Evolutionary conservation across 2,329 filamentous ascomycete genomes (phyloP).

Genomic region (Cryphonectria carpinicola): DNA sequence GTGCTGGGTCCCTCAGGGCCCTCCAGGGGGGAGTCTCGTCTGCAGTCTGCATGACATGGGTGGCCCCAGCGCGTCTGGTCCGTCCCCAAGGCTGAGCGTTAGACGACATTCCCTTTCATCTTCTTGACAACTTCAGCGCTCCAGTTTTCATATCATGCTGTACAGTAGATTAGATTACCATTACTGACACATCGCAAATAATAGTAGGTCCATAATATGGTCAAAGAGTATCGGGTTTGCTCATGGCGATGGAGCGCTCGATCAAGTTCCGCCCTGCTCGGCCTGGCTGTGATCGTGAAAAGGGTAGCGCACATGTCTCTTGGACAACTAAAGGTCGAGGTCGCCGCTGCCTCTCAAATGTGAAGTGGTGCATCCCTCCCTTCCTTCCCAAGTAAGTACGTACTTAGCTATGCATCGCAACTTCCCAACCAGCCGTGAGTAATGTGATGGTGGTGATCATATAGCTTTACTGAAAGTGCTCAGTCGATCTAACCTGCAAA

Average conservation of each 20-base stretch:
- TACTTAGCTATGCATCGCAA: not conserved
- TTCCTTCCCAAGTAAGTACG: not conserved
- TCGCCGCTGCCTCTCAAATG: not conserved
- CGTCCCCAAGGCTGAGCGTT: not conserved
- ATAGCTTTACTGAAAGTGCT: not conserved
- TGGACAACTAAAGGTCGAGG: not conserved
- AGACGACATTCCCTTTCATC: conserved; percentile 7
- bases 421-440: not conserved
- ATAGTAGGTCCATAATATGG: not conserved
- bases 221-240: not conserved
- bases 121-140: not conserved
- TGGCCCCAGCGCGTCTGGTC: not conserved
- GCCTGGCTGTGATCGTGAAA: not conserved
- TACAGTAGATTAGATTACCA: not conserved
- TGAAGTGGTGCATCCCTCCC: not conserved
- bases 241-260: not conserved
- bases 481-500: not conserved
- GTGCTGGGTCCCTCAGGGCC: not conserved
- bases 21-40: not conserved
- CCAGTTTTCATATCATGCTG: conserved; percentile 10
- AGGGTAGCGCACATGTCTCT: not conserved
- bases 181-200: not conserved
- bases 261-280: not conserved
- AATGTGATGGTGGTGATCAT: not conserved
- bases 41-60: not conserved